phyloP scores from a whole-genome alignment of 371 early-diverging fungal species.

The Capillidium heterosporum region DNA sequence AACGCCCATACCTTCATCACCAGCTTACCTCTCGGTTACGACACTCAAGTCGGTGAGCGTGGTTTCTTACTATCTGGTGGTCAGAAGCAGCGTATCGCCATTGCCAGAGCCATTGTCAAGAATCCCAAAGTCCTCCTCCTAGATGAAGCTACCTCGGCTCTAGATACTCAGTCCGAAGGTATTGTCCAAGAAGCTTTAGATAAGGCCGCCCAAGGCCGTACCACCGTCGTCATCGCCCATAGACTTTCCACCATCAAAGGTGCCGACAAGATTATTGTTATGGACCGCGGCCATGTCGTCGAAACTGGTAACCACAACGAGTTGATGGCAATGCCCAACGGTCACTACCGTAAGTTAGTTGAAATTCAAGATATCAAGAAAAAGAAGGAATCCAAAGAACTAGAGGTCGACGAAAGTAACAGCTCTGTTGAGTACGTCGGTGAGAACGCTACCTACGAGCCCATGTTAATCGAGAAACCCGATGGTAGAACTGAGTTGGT shows the following conservation, averaged over 20 bases:
- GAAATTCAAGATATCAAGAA: constrained; percentile 28
- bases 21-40: constrained; percentile 49
- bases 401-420: constrained; percentile 4
- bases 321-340: constrained; percentile 21
- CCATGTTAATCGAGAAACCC: not conserved
- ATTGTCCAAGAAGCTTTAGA: constrained; percentile 69
- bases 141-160: constrained; percentile 74
- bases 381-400: constrained; percentile 8
- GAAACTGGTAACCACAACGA: constrained; percentile 56
- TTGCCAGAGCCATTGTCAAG: constrained; percentile 66
- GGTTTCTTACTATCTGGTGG: constrained; percentile 31
- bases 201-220: constrained; percentile 48
- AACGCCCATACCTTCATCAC: constrained; percentile 57
- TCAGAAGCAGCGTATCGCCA: constrained; percentile 40
- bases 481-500: not conserved
- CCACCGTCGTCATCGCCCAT: constrained; percentile 88
- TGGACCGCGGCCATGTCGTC: constrained; percentile 44
- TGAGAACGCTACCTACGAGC: not conserved
- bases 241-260: constrained; percentile 60
- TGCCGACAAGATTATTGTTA: constrained; percentile 69
- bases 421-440: not conserved
- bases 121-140: constrained; percentile 54
- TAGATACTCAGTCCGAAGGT: constrained; percentile 68
- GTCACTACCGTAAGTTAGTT: constrained; percentile 34
- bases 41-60: constrained; percentile 46